A percentile compares a stretch with the other conserved stretches of the same genome.
Conservation (phyloP, 148 eudicot species). For the Suaeda aralocaspica region DNA sequence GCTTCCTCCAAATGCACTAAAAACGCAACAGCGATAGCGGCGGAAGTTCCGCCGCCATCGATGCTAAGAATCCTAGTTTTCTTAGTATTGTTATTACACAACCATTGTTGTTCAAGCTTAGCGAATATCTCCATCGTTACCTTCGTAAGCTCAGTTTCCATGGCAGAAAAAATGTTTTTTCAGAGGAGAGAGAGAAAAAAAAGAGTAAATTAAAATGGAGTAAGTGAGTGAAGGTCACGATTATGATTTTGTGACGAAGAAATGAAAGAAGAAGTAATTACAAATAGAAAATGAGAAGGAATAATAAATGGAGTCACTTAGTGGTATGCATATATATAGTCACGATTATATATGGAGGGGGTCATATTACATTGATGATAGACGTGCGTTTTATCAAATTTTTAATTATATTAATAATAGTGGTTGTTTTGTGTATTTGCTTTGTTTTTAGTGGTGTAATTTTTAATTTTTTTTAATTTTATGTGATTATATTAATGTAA, state of each 20-base stretch:
- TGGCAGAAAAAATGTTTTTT: neutral
- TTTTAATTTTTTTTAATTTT: too few species aligned
- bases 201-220: neutral
- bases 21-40: conserved; percentile 48
- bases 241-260: neutral
- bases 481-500: neutral
- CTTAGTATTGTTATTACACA: conserved; percentile 34
- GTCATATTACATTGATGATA: conserved; percentile 18
- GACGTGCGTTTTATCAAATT: conserved; percentile 21
- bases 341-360: neutral
- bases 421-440: neutral
- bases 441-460: conserved; percentile 11
- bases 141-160: conserved; percentile 47
- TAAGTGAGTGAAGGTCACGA: neutral
- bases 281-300: conserved; percentile 3
- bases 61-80: conserved; percentile 51
- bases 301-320: conserved; percentile 7
- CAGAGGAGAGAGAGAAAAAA: neutral
- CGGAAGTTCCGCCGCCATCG: conserved; percentile 76
- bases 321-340: conserved; percentile 10
- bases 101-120: conserved; percentile 41
- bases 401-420: neutral
- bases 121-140: conserved; percentile 50
- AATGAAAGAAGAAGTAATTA: neutral
- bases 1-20: conserved; percentile 61